Evolutionary conservation across 495 filamentous ascomycete species (phyloP).

Genomic region (Hyaloscypha finlandica): DNA sequence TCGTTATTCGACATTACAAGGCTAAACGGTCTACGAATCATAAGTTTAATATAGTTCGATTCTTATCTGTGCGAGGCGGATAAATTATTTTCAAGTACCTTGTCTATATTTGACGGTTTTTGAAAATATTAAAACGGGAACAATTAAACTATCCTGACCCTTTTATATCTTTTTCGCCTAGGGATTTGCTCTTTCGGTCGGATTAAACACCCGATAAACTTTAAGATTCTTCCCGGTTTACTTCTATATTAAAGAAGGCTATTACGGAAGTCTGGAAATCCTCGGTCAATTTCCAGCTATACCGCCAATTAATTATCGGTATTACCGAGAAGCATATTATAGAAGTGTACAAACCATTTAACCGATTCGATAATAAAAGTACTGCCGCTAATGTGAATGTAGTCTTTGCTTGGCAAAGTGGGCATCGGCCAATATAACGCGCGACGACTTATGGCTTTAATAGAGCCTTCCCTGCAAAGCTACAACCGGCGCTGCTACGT

Average conservation of each 20-base stretch:
- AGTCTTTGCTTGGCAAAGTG: neutral
- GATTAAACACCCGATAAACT: too few species aligned
- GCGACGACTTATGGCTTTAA: neutral
- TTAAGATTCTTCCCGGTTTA: neutral
- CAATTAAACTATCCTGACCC: too few species aligned
- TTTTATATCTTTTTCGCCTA: too few species aligned
- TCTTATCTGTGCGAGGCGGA: neutral
- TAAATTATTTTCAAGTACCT: conserved; percentile 12
- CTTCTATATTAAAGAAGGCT: neutral
- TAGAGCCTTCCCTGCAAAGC: neutral
- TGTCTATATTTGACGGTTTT: conserved; percentile 10
- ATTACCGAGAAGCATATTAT: conserved; percentile 15
- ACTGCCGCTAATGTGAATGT: conserved; percentile 5
- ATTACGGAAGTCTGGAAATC: neutral
- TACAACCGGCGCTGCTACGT: neutral
- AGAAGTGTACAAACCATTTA: conserved; percentile 13
- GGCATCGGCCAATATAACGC: neutral
- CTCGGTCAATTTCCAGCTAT: conserved; percentile 2
- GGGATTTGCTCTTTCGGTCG: too few species aligned
- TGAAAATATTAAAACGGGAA: conserved; percentile 12
- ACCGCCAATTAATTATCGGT: conserved; percentile 11
- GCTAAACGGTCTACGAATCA: conserved; percentile 16
- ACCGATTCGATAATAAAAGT: conserved; percentile 10
- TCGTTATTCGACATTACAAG: conserved; percentile 12
- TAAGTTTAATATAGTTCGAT: conserved; percentile 18